Conservation (phyloP, 2,329 filamentous ascomycete genomes). For the Lasiodiplodia theobromae region DNA sequence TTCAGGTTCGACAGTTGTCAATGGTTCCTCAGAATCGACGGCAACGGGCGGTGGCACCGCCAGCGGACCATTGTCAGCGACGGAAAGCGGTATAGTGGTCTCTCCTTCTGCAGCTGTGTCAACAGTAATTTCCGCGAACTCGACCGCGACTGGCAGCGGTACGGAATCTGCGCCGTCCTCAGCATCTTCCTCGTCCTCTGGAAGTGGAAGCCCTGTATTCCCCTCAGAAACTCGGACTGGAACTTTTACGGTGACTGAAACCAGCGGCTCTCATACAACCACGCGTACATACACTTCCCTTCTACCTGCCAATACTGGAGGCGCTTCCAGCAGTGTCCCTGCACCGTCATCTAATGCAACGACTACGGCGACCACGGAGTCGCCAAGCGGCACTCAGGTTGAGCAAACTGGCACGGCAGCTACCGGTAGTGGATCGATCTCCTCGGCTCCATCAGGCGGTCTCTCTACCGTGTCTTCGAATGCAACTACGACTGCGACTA, state of each 20-base stretch:
- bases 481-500: not conserved
- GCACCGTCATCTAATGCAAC: not conserved
- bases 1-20: not conserved
- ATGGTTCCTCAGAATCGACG: not conserved
- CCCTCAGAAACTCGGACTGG: not conserved
- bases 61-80: not conserved
- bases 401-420: not conserved
- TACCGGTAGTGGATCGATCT: too few relatives aligned
- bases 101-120: slow-evolving; percentile 1
- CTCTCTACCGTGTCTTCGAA: too few relatives aligned
- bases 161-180: not conserved
- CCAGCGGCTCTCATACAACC: not conserved
- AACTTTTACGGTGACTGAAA: not conserved
- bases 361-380: not conserved
- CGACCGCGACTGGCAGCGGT: not conserved
- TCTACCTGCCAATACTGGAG: not conserved
- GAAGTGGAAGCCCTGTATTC: too few relatives aligned
- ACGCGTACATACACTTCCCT: not conserved
- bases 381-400: not conserved
- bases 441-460: too few relatives aligned
- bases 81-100: not conserved
- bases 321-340: not conserved
- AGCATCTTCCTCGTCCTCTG: not conserved
- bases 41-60: not conserved
- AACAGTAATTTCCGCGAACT: not conserved